These are phyloP conservation scores for Picea mariana DNA, from an alignment of 83 land plant species.

Conservation along the genomic window DNA sequence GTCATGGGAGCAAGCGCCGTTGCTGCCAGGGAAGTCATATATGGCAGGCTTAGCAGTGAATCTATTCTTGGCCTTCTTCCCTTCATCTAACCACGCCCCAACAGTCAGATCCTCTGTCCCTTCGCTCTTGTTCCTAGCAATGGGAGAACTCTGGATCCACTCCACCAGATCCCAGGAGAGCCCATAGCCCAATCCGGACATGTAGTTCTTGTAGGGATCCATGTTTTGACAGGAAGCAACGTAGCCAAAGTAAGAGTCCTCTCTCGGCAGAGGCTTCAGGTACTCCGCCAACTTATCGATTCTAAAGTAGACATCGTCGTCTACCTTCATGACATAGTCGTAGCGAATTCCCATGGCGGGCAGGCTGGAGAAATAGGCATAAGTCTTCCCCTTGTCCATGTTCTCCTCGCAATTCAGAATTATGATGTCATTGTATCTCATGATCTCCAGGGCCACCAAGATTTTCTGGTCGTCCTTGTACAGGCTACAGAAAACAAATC, in stretches of 20 bases:
- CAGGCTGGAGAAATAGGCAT: conserved; percentile 39
- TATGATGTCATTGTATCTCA: conserved; percentile 52
- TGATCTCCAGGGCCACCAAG: conserved; percentile 49
- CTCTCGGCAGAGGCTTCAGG: conserved; percentile 28
- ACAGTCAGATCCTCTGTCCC: conserved; percentile 49
- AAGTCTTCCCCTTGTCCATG: conserved; percentile 70
- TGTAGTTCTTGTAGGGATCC: conserved; percentile 44
- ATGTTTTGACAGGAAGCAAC: conserved; percentile 44
- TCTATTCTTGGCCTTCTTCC: conserved; percentile 44
- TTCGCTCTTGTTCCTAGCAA: conserved; percentile 19
- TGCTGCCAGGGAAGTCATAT: conserved; percentile 68
- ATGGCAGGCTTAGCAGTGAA: conserved; percentile 50
- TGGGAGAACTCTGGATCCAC: conserved; percentile 37
- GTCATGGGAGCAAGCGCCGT: conserved; percentile 64
- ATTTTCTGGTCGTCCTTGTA: conserved; percentile 37
- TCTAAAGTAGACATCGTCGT: conserved; percentile 57
- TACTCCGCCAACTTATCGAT: conserved; percentile 37
- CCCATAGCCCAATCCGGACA: conserved; percentile 63
- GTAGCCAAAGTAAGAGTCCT: conserved; percentile 53
- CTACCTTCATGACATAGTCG: conserved; percentile 60
- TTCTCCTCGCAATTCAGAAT: conserved; percentile 66
- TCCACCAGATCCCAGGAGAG: conserved; percentile 61
- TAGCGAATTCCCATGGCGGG: conserved; percentile 17
- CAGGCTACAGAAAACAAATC: conserved; percentile 61
- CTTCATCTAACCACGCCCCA: conserved; percentile 44